Evolutionary conservation across 1,284 basidiomycete genomes (phyloP).

Genomic region (Coniferiporia weirii): DNA sequence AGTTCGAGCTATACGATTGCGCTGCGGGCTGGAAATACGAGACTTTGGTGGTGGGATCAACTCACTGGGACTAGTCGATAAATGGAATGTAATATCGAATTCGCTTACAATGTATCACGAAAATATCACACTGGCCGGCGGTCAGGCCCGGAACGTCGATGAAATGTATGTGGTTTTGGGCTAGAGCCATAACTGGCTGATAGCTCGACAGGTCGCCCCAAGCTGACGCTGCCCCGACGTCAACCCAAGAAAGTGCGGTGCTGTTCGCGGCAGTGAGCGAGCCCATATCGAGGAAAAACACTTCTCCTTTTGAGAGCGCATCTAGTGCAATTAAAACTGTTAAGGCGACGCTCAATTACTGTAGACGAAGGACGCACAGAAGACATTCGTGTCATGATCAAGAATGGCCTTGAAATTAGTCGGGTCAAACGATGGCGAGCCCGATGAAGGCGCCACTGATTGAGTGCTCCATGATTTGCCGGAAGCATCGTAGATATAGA

Average conservation of each 20-base stretch:
- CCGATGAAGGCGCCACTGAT: constrained; percentile 33
- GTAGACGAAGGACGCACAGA: constrained; percentile 43
- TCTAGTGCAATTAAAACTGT: constrained; percentile 35
- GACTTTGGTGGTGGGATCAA: constrained; percentile 37
- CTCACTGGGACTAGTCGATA: neutral
- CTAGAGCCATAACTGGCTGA: constrained; percentile 70
- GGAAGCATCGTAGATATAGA: constrained; percentile 66
- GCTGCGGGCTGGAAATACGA: constrained; percentile 75
- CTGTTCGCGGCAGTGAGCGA: constrained; percentile 53
- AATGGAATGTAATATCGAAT: neutral
- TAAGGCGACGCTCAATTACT: no score
- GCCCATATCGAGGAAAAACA: constrained; percentile 67
- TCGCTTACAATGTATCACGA: constrained; percentile 81
- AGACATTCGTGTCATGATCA: constrained; percentile 86
- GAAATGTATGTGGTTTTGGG: constrained; percentile 79
- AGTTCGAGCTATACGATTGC: constrained; percentile 57
- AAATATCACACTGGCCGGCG: constrained; percentile 70
- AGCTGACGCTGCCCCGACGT: constrained; percentile 51
- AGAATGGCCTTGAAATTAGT: constrained; percentile 59
- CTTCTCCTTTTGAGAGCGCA: constrained; percentile 52
- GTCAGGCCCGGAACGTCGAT: constrained; percentile 62
- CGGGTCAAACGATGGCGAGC: constrained; percentile 47
- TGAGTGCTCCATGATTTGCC: constrained; percentile 66
- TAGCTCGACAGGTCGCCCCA: constrained; percentile 38
- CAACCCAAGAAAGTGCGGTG: constrained; percentile 54